Evolutionary conservation across 2,329 filamentous ascomycete genomes (phyloP), one percentile per base, ranked within the genome.

Genomic region (Celoporthe dispersa): DNA sequence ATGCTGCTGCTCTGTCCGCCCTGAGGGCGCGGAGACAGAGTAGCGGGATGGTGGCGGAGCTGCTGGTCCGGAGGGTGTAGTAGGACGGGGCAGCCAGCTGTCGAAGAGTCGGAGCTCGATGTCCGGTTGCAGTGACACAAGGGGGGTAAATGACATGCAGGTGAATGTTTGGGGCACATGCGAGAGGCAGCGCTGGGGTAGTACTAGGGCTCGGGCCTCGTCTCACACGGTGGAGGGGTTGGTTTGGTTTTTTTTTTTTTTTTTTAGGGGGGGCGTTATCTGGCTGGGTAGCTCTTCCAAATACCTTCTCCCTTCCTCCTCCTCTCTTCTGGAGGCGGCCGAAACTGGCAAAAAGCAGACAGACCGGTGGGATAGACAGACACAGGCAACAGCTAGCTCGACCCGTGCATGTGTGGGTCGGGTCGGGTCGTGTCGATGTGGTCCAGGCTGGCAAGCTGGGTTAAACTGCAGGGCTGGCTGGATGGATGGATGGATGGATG

Each of bases 91-190:
- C 55, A 28, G 19, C n/a, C 37, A 67, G 33, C 51, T 22, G 55
- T 44, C 33, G 44, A 60, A 31, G 44, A 64, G 33, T 39, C 44
- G 68, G 67, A 68, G 57, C 35, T 62, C 69, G 69, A 61, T 22
- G 60, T 69, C 37, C 39, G 60, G 33, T 28, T 9, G 33, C 28
- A 67, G 41, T 8, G 59, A 60, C 48, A 69, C 44, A 37, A 62
- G 28, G 35, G 28, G 14, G 63, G 57, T 25, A 44, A 44, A 39
- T 35, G 37, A 66, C 69, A 71, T 71, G 57, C 63, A 62, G 59
- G 28, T 57, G 16, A 39, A 12, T 5, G 25, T n/a, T 11, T 25
- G 37, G 59, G 12, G 59, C 33, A 8, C 8, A 22, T 53, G 35
- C 48, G n/a, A 59, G 61, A 68, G 25, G 51, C 51, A 35, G 33